These are phyloP conservation scores for Coemansia biformis DNA, from an alignment of 192 early-diverging fungal genomes.

Conservation along the genomic window DNA sequence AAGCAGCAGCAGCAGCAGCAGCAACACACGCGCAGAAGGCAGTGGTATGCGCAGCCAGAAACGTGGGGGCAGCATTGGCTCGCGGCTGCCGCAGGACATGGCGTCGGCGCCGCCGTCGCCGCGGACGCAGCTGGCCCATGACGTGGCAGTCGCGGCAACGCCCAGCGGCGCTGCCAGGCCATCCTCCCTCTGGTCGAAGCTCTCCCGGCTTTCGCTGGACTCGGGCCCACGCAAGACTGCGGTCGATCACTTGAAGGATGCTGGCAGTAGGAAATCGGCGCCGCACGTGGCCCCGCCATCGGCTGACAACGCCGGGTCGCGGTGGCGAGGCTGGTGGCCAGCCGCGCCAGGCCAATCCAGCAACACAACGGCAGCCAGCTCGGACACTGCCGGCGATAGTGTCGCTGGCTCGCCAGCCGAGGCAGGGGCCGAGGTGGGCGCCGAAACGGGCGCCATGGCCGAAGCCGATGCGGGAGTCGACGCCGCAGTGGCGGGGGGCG, in stretches of 20 bases:
- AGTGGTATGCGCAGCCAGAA: too few relatives aligned
- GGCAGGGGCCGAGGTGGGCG: neutral
- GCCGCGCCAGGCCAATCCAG: neutral
- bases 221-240: conserved; percentile 3
- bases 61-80: too few relatives aligned
- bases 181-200: conserved; percentile 11
- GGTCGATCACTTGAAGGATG: conserved; percentile 20
- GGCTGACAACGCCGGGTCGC: conserved; percentile 2
- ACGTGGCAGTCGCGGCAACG: neutral
- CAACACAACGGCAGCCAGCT: neutral
- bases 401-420: neutral
- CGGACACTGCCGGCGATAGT: neutral
- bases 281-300: conserved; percentile 7
- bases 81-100: too few relatives aligned
- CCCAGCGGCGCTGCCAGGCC: neutral
- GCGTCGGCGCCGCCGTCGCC: too few relatives aligned
- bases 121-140: neutral
- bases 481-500: too few relatives aligned
- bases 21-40: too few relatives aligned
- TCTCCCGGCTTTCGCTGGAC: conserved; percentile 16
- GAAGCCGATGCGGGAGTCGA: too few relatives aligned
- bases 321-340: conserved; percentile 11
- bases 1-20: conserved; percentile 1
- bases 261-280: conserved; percentile 5
- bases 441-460: too few relatives aligned